Conservation (phyloP, 345 rosid species). For the Hibiscus syriacus region DNA sequence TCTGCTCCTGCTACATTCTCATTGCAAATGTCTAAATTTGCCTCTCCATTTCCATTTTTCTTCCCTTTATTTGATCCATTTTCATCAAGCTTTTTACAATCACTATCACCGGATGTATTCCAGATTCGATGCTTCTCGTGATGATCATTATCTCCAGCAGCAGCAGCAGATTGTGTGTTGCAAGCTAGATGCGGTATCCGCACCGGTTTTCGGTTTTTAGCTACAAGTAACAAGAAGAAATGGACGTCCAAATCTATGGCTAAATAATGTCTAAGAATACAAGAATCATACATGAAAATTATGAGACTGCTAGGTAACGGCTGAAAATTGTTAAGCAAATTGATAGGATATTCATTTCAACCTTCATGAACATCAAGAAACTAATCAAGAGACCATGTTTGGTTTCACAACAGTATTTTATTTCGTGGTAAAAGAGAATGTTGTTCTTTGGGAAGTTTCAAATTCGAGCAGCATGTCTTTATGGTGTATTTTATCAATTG, state of each 20-base stretch:
- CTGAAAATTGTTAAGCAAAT: neutral
- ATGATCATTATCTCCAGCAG: conserved; percentile 10
- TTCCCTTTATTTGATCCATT: conserved; percentile 19
- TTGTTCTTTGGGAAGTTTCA: no score
- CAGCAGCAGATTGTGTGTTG: conserved; percentile 23
- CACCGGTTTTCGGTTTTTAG: conserved; percentile 34
- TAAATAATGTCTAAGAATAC: neutral
- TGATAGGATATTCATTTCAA: neutral
- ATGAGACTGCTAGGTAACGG: neutral
- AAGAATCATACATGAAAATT: conserved; percentile 5
- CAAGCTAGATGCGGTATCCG: conserved; percentile 21
- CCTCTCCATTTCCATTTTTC: conserved; percentile 17
- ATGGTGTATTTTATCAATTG: no score
- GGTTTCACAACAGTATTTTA: neutral
- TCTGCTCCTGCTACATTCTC: conserved; percentile 10
- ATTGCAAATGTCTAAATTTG: neutral
- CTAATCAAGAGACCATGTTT: neutral
- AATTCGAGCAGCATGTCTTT: no score
- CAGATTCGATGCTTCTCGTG: neutral
- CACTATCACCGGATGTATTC: neutral
- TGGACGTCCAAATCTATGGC: neutral
- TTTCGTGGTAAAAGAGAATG: no score
- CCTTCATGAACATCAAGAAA: neutral
- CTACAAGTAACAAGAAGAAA: conserved; percentile 27
- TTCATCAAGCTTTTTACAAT: conserved; percentile 10